Evolutionary conservation across 495 filamentous ascomycete genomes (phyloP), one percentile per base, ranked within the genome.

Genomic region (Mycothermus thermophilus): DNA sequence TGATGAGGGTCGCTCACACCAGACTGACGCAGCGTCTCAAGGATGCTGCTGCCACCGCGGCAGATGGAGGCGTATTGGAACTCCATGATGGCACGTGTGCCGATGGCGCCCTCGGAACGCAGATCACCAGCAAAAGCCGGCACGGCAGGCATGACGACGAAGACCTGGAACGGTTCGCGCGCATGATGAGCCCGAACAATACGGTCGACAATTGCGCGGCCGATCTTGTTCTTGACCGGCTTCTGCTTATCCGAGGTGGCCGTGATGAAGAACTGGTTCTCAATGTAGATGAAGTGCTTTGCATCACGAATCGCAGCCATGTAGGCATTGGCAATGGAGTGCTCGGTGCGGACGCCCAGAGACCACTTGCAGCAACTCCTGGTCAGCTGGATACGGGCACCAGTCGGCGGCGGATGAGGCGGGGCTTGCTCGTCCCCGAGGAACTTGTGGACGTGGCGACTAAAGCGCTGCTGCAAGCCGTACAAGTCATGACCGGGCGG

Each of bases 251-350:
- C 68, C 11, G 67, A 67, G 1, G 85, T 92, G 3, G 86, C 83
- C 0, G 87, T 94, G 60, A 95, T 95, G 64, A 95, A 95, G 67
- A 95, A 95, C 57, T 67, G 87, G 46, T 95, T 95, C 59, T 95
- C 87, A 12, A 95, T 94, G 57, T 94, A 95, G 24, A 95, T 57
- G 45, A 83, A 93, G 53, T 93, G 82, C 52, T 79, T 55, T 27
- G 80, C 83, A 42, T 82, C 78, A 15, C 64, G 67, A 50, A 96
- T 94, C 21, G 80, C 69, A 32, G 83, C 72, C 24, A 80, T 78
- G 42, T 96, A 96, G 0, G 88, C 87, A 48, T 93, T 84, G 13
- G 74, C 72, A 46, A 96, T 85, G 0, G 86, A 93, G 55, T 93
- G 86, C 60, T 92, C 77, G 0, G 75, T 68, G 4, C 62, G 58